Evolutionary conservation across 176 grass and related monocot genomes (phyloP).

Genomic region (Bolboschoenus planiculmis): DNA sequence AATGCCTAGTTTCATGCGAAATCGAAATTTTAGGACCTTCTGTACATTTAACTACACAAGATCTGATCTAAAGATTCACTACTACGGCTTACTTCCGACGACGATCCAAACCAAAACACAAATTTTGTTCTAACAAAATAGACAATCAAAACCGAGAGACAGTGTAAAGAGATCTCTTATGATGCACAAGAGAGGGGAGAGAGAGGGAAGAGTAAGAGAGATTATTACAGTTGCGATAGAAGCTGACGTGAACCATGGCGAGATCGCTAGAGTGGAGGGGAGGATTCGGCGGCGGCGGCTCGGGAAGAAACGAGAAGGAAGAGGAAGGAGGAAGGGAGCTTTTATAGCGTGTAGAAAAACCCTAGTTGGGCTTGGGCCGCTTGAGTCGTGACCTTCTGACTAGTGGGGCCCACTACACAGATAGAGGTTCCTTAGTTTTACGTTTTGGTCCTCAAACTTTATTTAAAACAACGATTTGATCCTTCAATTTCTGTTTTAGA

Average conservation of each 20-base stretch:
- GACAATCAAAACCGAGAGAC: neutral
- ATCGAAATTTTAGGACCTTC: neutral
- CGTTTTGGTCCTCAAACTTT: neutral
- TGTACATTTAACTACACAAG: neutral
- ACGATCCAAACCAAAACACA: neutral
- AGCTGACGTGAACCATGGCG: slow-evolving; percentile 64
- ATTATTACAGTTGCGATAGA: slow-evolving; percentile 75
- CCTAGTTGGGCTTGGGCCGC: neutral
- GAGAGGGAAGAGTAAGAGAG: neutral
- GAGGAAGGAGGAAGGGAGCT: neutral
- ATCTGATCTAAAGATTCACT: neutral
- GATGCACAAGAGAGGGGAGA: neutral
- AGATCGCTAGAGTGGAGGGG: neutral
- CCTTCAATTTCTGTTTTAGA: neutral
- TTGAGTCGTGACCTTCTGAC: neutral
- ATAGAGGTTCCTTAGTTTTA: neutral
- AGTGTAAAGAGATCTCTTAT: neutral
- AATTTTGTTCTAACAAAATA: neutral
- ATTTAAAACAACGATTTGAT: neutral
- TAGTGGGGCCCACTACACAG: neutral
- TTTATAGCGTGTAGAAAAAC: slow-evolving; percentile 8
- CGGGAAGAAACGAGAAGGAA: neutral
- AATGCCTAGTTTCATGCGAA: neutral
- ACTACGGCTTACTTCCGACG: neutral
- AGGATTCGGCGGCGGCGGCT: neutral